phyloP scores from a whole-genome alignment of 2,329 filamentous ascomycete genomes.

The Chaetothyriales sp. region DNA sequence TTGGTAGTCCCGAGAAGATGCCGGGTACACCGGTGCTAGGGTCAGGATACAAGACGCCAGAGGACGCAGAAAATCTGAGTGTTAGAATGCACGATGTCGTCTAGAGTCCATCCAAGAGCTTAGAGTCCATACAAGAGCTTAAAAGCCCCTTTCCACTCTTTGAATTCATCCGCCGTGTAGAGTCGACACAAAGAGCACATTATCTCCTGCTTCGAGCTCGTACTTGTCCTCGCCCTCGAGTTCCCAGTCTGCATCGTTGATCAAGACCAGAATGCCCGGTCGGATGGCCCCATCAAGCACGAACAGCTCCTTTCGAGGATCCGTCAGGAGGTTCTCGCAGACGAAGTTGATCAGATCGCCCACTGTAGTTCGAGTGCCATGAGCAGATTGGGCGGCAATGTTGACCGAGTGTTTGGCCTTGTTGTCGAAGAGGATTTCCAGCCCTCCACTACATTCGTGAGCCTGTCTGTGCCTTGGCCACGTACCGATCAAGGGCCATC shows the following conservation, averaged over 20 bases:
- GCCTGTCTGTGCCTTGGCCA: slow-evolving; percentile 1
- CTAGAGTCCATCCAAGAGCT: not conserved
- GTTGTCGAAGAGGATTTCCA: slow-evolving; percentile 87
- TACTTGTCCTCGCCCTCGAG: slow-evolving; percentile 89
- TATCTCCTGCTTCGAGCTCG: slow-evolving; percentile 65
- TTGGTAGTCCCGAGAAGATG: slow-evolving; percentile 23
- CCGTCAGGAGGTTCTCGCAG: slow-evolving; percentile 69
- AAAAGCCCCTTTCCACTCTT: not conserved
- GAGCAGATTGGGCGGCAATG: slow-evolving; percentile 47
- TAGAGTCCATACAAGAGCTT: not conserved
- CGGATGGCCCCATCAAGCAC: slow-evolving; percentile 74
- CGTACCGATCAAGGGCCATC: slow-evolving; percentile 9
- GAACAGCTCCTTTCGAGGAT: slow-evolving; percentile 74
- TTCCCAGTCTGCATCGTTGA: slow-evolving; percentile 98
- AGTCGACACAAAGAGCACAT: slow-evolving; percentile 90
- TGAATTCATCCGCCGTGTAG: slow-evolving; percentile 65
- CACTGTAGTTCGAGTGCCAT: slow-evolving; percentile 36
- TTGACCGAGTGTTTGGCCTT: slow-evolving; percentile 56
- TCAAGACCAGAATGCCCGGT: slow-evolving; percentile 85
- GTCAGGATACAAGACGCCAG: slow-evolving; percentile 20
- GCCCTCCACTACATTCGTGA: slow-evolving; percentile 50
- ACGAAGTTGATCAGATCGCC: slow-evolving; percentile 65
- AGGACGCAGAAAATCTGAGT: slow-evolving; percentile 14
- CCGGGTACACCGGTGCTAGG: slow-evolving; percentile 30
- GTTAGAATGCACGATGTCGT: slow-evolving; percentile 18